Percentiles rank a stretch among this genome's conserved stretches.
Evolutionary conservation across 306 rosid species (phyloP).

Genomic region (Vigna hirtella): DNA sequence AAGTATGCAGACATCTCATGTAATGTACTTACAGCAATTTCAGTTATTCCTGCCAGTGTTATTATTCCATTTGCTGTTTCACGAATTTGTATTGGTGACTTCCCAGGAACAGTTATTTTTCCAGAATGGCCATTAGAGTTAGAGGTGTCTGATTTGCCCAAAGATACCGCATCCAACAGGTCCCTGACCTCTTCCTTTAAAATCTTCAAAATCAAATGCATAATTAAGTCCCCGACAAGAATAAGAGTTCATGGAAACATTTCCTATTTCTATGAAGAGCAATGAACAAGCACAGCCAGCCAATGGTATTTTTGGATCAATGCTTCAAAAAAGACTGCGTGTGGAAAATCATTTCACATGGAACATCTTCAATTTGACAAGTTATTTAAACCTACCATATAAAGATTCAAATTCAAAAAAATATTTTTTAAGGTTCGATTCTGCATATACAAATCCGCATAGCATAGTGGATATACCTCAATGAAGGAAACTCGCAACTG

Average conservation of each 20-base stretch:
- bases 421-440: constrained; percentile 1
- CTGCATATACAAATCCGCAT: constrained; percentile 10
- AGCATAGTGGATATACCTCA: constrained; percentile 58
- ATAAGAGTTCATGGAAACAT: constrained; percentile 32
- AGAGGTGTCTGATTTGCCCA: constrained; percentile 61
- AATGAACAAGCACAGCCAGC: constrained; percentile 31
- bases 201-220: constrained; percentile 63
- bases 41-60: constrained; percentile 77
- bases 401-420: background rate
- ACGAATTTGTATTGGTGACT: constrained; percentile 73
- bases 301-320: constrained; percentile 25
- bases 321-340: constrained; percentile 31
- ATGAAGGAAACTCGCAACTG: constrained; percentile 85
- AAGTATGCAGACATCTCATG: constrained; percentile 80
- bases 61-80: constrained; percentile 80
- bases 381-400: background rate
- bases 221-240: constrained; percentile 33
- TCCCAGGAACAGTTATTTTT: constrained; percentile 62
- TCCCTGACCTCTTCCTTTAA: constrained; percentile 86
- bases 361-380: constrained; percentile 23
- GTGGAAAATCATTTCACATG: constrained; percentile 17
- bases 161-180: constrained; percentile 66
- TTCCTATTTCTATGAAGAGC: constrained; percentile 7
- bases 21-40: constrained; percentile 69
- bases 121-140: constrained; percentile 63